A percentile compares a stretch with the other conserved stretches of the same genome.
Conservation (phyloP, 2,329 filamentous ascomycete species). For the Trichoderma lentiforme region DNA sequence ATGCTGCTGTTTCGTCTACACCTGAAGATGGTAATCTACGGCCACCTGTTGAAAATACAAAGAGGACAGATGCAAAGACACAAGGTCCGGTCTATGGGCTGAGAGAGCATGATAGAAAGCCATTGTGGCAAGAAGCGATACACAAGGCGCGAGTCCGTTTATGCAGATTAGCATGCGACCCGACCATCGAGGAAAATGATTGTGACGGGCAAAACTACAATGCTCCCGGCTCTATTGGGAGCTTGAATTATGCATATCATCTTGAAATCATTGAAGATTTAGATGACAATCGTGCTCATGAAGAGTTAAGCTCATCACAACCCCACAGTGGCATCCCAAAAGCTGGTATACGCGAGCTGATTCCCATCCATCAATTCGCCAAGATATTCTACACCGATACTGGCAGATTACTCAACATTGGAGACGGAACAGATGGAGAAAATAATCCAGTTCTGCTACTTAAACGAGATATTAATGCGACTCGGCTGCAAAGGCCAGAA, state of each 20-base stretch:
- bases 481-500: conserved; percentile 45
- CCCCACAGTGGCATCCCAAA: conserved; percentile 41
- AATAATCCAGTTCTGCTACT: conserved; percentile 36
- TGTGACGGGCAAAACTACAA: not conserved
- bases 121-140: conserved; percentile 94
- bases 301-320: conserved; percentile 33
- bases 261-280: conserved; percentile 80
- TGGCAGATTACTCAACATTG: conserved; percentile 82
- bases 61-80: not conserved
- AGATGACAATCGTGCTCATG: conserved; percentile 54
- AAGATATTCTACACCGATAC: conserved; percentile 95
- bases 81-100: conserved; percentile 27
- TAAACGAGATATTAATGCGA: conserved; percentile 29
- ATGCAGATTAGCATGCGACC: conserved; percentile 56
- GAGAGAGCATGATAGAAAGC: conserved; percentile 48
- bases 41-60: not conserved
- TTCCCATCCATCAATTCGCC: conserved; percentile 62
- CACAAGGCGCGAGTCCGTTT: conserved; percentile 88
- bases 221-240: too few relatives aligned
- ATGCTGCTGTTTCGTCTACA: conserved; percentile 45
- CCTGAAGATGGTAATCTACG: not conserved
- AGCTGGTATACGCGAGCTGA: conserved; percentile 50
- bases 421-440: conserved; percentile 47
- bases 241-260: conserved; percentile 65
- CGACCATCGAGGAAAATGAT: not conserved